phyloP scores from a whole-genome alignment of 805 yeast genomes.

The Clavispora carvajalis region DNA sequence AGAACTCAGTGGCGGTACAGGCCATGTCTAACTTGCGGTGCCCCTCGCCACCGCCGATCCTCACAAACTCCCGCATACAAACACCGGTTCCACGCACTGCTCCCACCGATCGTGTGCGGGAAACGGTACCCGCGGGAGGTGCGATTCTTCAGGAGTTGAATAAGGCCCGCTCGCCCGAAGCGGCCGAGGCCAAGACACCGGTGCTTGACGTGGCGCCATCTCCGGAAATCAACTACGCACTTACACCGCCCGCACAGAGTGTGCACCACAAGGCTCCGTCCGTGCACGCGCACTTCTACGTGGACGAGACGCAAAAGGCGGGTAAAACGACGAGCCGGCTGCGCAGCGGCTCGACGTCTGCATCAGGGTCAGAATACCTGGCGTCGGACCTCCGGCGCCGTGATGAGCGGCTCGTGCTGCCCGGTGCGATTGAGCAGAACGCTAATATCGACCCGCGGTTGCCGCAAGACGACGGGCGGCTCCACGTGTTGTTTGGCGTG shows the following conservation, averaged over 20 bases:
- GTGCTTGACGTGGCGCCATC: slow-evolving; percentile 1
- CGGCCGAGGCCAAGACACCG: neutral
- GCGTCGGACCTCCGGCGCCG: slow-evolving; percentile 7
- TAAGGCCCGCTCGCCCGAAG: neutral
- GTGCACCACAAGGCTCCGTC: slow-evolving; percentile 52
- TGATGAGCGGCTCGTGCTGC: slow-evolving; percentile 15
- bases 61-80: slow-evolving; percentile 23
- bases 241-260: slow-evolving; percentile 26
- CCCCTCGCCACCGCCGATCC: slow-evolving; percentile 72
- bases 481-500: slow-evolving; percentile 52
- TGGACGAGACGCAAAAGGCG: slow-evolving; percentile 60
- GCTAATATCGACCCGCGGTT: slow-evolving; percentile 57
- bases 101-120: slow-evolving; percentile 12
- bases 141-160: slow-evolving; percentile 29
- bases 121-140: slow-evolving; percentile 43
- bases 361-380: slow-evolving; percentile 21
- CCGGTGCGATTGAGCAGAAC: slow-evolving; percentile 30
- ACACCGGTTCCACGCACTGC: neutral
- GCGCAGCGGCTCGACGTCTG: slow-evolving; percentile 35
- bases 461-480: slow-evolving; percentile 55
- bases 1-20: slow-evolving; percentile 45
- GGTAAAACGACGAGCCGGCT: slow-evolving; percentile 27
- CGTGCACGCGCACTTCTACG: slow-evolving; percentile 75
- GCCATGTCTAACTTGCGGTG: slow-evolving; percentile 57
- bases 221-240: slow-evolving; percentile 19